phyloP scores from a whole-genome alignment of 805 yeast species.

The Peterozyma xylosa region DNA sequence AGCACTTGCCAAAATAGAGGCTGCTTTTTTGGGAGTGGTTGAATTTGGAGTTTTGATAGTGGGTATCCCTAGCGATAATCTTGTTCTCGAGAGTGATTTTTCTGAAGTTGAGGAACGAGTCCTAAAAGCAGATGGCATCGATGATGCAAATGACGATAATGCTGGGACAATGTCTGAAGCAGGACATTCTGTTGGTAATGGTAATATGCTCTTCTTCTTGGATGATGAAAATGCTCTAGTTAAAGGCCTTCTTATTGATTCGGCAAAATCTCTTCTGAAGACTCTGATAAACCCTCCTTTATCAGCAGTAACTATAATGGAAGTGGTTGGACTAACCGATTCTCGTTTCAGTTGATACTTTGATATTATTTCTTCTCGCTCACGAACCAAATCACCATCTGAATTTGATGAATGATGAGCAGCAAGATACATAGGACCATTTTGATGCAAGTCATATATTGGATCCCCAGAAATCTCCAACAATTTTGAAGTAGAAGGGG shows the following conservation, averaged over 20 bases:
- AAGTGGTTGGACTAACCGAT: constrained; percentile 26
- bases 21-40: no score
- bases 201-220: background rate
- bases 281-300: constrained; percentile 65
- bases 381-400: no score
- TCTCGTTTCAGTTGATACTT: constrained; percentile 6
- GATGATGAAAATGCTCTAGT: background rate
- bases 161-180: background rate
- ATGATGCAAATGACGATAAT: background rate
- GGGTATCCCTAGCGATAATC: background rate
- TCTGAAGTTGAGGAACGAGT: background rate
- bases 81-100: background rate
- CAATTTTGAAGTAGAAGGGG: constrained; percentile 54
- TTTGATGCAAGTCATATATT: constrained; percentile 50
- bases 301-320: constrained; percentile 72
- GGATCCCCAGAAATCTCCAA: constrained; percentile 73
- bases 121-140: background rate
- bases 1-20: no score
- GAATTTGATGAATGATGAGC: background rate
- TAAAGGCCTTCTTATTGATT: constrained; percentile 27
- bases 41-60: no score
- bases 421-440: constrained; percentile 5
- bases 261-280: constrained; percentile 73
- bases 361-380: background rate
- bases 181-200: background rate